These are phyloP conservation scores for Alternaria arborescens DNA, from an alignment of 2,329 filamentous ascomycete species.

Conservation along the genomic window DNA sequence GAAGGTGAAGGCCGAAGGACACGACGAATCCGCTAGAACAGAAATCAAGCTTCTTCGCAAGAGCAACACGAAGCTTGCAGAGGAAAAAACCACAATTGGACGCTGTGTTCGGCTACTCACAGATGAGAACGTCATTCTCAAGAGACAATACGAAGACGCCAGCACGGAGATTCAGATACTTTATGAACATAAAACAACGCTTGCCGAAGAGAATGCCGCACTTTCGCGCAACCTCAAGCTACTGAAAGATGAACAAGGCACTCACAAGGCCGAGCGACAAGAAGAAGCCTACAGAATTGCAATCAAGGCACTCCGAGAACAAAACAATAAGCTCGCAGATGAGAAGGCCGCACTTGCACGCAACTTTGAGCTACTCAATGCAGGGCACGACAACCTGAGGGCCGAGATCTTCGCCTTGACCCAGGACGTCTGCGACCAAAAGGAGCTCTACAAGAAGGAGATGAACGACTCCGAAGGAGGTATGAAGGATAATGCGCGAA, in stretches of 20 bases:
- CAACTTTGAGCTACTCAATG: neutral
- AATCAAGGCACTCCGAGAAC: neutral
- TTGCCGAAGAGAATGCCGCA: neutral
- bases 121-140: neutral
- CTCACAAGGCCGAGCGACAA: neutral
- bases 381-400: neutral
- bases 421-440: neutral
- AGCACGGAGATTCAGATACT: neutral
- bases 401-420: neutral
- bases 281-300: neutral
- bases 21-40: constrained; percentile 1
- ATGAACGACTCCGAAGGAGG: neutral
- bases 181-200: neutral
- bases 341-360: neutral
- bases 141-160: neutral
- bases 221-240: neutral
- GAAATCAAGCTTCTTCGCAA: constrained; percentile 7
- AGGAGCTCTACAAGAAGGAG: neutral
- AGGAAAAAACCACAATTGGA: neutral
- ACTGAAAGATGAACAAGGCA: neutral
- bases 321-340: neutral
- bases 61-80: constrained; percentile 1
- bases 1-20: constrained; percentile 3
- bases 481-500: neutral
- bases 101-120: neutral